Percentiles rank a stretch among this genome's conserved stretches.
Conservation (phyloP, 805 yeast species). For the Cyberlindnera japonica region DNA sequence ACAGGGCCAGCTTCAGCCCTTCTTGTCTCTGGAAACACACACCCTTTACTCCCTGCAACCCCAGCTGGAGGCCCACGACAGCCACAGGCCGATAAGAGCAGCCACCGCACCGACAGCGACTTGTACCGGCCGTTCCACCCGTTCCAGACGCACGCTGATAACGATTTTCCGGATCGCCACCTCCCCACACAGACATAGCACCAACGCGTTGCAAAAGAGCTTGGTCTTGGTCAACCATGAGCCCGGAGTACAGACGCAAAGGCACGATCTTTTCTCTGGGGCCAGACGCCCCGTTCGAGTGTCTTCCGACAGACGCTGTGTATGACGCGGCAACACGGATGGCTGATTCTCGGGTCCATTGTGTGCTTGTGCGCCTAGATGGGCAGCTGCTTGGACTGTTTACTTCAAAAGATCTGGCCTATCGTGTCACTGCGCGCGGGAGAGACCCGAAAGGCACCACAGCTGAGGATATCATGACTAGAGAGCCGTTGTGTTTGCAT, state of each 20-base stretch:
- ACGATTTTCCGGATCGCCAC: too few relatives aligned
- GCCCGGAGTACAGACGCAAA: constrained; percentile 2
- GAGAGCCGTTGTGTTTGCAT: constrained; percentile 34
- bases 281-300: constrained; percentile 37
- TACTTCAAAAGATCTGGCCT: constrained; percentile 46
- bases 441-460: constrained; percentile 27
- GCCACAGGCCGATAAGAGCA: neutral
- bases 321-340: constrained; percentile 33
- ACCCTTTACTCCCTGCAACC: neutral
- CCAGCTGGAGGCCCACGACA: neutral
- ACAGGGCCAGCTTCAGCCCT: constrained; percentile 1
- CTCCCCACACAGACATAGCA: too few relatives aligned
- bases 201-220: too few relatives aligned
- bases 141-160: too few relatives aligned
- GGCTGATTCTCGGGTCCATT: constrained; percentile 39
- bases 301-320: constrained; percentile 32
- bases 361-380: constrained; percentile 35
- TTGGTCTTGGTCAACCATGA: too few relatives aligned
- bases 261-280: constrained; percentile 24
- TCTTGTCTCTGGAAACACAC: neutral
- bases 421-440: constrained; percentile 35
- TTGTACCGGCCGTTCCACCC: neutral
- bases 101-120: neutral
- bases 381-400: constrained; percentile 35
- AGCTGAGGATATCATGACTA: constrained; percentile 39